Evolutionary conservation across 2,329 filamentous ascomycete genomes (phyloP).

Genomic region (Alternaria viburni): DNA sequence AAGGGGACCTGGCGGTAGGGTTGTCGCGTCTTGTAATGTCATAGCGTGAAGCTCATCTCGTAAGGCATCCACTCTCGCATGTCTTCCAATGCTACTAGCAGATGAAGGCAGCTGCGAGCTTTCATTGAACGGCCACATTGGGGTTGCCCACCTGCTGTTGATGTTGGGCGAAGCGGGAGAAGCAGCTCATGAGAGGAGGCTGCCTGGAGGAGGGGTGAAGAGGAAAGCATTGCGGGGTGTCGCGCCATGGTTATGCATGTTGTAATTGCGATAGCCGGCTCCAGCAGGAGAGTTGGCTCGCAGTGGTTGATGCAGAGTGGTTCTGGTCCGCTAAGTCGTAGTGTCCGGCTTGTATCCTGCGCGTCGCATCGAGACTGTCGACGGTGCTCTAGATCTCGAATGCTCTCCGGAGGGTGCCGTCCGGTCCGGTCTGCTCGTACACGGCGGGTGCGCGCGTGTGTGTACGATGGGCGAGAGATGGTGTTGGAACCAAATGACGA

Average conservation of each 20-base stretch:
- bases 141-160: neutral
- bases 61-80: neutral
- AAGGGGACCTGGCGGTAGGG: neutral
- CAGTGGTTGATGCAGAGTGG: constrained; percentile 3
- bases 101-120: neutral
- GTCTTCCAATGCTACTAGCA: neutral
- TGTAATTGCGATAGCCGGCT: neutral
- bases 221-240: neutral
- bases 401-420: neutral
- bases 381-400: neutral
- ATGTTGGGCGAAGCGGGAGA: neutral
- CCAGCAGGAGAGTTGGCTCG: neutral
- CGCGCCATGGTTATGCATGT: neutral
- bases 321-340: constrained; percentile 7
- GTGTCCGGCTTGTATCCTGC: neutral
- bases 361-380: neutral
- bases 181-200: neutral
- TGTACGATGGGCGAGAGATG: neutral
- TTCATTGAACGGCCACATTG: neutral
- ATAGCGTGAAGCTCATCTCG: neutral
- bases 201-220: neutral
- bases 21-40: neutral
- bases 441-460: neutral
- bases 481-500: neutral
- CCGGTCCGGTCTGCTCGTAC: neutral